Base-by-base conservation (phyloP, 1,284 basidiomycete species). In the Hypsizygus ulmarius region DNA sequence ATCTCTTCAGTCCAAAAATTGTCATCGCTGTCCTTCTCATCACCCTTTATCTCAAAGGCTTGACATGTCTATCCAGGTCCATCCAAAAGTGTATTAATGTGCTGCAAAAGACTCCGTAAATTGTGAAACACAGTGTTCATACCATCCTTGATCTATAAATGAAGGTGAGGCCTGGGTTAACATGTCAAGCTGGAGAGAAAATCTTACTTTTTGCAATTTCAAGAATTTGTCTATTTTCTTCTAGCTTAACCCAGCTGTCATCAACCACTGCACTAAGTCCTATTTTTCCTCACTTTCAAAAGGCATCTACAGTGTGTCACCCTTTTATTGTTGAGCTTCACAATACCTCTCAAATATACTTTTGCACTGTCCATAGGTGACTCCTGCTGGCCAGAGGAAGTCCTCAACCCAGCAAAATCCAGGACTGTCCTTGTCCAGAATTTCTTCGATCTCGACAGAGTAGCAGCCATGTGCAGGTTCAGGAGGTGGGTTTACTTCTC, bases 21-120 rank as follows among this genome's bases (percentile, higher is more conserved):
- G n/a, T 41, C 44, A 25, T 43, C 33, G 0, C 5, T 8, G 28
- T 43, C 45, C n/a, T 47, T 38, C 7, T 46, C 16, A 14, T 51
- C 45, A 6, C 49, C 49, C 4, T 29, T 43, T 6, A 51, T 27
- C 16, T 18, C 3, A 36, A 51, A 36, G 3, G 27, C 16, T 5
- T 28, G 39, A 32, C 53, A 57, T 7, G 35, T 43, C 56, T 49
- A 57, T 38, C 30, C 19, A 21, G 53, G 49, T 6, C 51, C 47
- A 3, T 16, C 3, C 1, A 44, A 53, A n/a, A 57, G 44, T 6
- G 15, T 5, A 32, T 57, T 42, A 35, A 57, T 53, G 0, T 5
- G 29, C 19, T 53, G 11, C 1, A 51, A 18, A 0, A 57, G 21
- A 18, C 49, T 47, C 0, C 35, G 25, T 10, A 21, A 25, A 30